Evolutionary conservation across 192 early-diverging fungal genomes (phyloP).

Genomic region (Obelidium mucronatum): DNA sequence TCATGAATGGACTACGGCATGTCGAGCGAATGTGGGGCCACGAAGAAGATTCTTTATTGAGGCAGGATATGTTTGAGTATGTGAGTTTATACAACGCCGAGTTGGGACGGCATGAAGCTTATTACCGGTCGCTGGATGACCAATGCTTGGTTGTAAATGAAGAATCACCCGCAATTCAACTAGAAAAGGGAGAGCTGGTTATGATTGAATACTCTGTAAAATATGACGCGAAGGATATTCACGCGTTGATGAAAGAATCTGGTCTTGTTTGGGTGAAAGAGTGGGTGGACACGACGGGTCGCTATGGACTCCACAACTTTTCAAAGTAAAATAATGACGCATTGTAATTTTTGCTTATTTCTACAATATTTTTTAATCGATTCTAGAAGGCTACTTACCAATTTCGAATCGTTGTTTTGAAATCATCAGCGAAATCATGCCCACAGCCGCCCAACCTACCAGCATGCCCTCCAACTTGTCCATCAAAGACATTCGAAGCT

Average conservation of each 20-base stretch:
- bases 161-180: constrained; percentile 38
- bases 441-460: too few relatives aligned
- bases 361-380: too few relatives aligned
- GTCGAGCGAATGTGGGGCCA: constrained; percentile 70
- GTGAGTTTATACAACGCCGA: constrained; percentile 74
- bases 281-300: constrained; percentile 47
- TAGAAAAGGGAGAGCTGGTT: constrained; percentile 81
- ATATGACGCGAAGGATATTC: constrained; percentile 67
- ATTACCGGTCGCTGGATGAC: constrained; percentile 68
- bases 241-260: constrained; percentile 37
- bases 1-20: constrained; percentile 85
- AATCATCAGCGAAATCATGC: too few relatives aligned
- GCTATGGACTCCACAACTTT: constrained; percentile 55
- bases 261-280: constrained; percentile 43
- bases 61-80: constrained; percentile 80
- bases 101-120: constrained; percentile 81
- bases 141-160: constrained; percentile 54
- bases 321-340: too few relatives aligned
- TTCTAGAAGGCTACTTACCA: too few relatives aligned
- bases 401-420: too few relatives aligned
- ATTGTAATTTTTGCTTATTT: too few relatives aligned
- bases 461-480: not conserved
- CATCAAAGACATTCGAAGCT: constrained; percentile 23
- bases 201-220: constrained; percentile 93
- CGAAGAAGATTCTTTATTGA: constrained; percentile 20